Conservation (phyloP, 192 early-diverging fungal genomes). For the Nowakowskiella sp. region DNA sequence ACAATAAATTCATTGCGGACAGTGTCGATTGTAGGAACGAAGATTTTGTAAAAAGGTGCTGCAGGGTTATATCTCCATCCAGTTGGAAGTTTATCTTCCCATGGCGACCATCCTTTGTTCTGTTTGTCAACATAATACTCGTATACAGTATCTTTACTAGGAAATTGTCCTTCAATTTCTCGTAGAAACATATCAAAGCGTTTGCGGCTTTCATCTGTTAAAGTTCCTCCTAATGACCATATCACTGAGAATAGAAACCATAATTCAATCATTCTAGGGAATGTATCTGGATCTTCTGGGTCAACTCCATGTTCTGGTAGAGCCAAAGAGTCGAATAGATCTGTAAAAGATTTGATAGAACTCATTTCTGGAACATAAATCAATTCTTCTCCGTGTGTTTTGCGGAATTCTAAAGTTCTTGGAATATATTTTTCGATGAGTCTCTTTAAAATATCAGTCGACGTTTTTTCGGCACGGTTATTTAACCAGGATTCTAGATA, state of each 20-base stretch:
- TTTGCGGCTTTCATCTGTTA: conserved; percentile 43
- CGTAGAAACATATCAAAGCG: conserved; percentile 50
- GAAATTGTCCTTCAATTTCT: conserved; percentile 53
- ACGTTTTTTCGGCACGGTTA: conserved; percentile 27
- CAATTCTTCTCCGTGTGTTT: conserved; percentile 27
- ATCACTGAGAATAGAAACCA: conserved; percentile 51
- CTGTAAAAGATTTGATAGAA: conserved; percentile 36
- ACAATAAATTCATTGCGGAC: conserved; percentile 50
- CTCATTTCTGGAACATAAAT: conserved; percentile 45
- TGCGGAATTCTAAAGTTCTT: conserved; percentile 41
- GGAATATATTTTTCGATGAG: conserved; percentile 44
- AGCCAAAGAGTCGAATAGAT: conserved; percentile 41
- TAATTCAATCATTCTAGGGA: conserved; percentile 45
- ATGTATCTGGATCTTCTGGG: conserved; percentile 32
- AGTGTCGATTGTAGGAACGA: conserved; percentile 56
- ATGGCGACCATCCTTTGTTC: conserved; percentile 40
- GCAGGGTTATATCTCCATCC: conserved; percentile 39
- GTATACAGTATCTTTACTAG: conserved; percentile 50
- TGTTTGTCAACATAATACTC: conserved; percentile 53
- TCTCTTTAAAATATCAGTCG: conserved; percentile 26
- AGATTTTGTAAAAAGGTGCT: conserved; percentile 52
- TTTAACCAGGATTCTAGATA: conserved; percentile 45
- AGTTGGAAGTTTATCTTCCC: conserved; percentile 48
- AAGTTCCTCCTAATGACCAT: conserved; percentile 48
- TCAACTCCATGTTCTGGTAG: conserved; percentile 46